Conservation (phyloP, 2,329 filamentous ascomycete genomes). For the Cordyceps tenuipes region DNA sequence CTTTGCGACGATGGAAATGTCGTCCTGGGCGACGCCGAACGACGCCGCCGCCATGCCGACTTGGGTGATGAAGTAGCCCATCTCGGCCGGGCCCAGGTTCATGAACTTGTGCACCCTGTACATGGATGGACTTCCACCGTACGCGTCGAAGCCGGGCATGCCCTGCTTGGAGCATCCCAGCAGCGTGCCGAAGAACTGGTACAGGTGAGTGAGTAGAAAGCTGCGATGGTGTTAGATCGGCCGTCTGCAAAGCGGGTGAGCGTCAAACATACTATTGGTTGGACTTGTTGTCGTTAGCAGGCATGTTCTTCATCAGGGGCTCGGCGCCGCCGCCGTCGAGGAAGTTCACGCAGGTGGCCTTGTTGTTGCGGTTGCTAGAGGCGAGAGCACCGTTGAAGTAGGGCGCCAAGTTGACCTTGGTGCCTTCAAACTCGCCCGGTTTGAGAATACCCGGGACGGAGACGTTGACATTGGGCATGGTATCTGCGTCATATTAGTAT, state of each 20-base stretch:
- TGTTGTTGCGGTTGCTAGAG: conserved; percentile 43
- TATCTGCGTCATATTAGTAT: conserved; percentile 30
- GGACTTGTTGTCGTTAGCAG: conserved; percentile 40
- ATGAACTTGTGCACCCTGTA: conserved; percentile 53
- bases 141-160: conserved; percentile 40
- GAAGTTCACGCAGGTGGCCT: conserved; percentile 47
- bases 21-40: conserved; percentile 48
- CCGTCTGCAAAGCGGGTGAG: not conserved
- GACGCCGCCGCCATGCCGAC: conserved; percentile 47
- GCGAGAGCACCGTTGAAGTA: conserved; percentile 50
- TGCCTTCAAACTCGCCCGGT: conserved; percentile 39
- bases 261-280: conserved; percentile 44
- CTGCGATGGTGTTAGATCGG: conserved; percentile 21
- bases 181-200: conserved; percentile 52
- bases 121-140: conserved; percentile 37
- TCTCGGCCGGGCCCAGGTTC: conserved; percentile 41
- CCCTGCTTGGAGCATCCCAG: conserved; percentile 47
- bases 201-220: conserved; percentile 52
- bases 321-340: conserved; percentile 50
- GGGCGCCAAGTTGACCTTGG: conserved; percentile 46
- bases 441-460: conserved; percentile 50
- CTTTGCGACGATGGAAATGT: conserved; percentile 39
- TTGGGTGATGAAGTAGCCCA: conserved; percentile 52
- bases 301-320: conserved; percentile 46
- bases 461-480: conserved; percentile 42